These are phyloP conservation scores for Neurospora intermedia DNA, from an alignment of 495 filamentous ascomycete genomes.

Conservation along the genomic window DNA sequence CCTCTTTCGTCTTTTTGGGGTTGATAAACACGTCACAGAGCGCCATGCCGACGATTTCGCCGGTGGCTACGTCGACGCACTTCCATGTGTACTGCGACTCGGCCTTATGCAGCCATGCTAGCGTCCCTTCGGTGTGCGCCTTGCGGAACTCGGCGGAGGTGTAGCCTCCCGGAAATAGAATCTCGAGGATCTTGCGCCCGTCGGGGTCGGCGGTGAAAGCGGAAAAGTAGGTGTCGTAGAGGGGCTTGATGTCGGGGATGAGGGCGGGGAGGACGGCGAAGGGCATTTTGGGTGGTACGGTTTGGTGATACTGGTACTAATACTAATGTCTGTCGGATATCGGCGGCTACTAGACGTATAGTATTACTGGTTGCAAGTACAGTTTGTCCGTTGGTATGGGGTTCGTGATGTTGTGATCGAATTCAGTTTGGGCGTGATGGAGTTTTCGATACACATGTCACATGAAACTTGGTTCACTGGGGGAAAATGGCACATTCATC, in stretches of 20 bases:
- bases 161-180: slow-evolving; percentile 23
- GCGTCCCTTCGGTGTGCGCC: slow-evolving; percentile 23
- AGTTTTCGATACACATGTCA: not conserved
- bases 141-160: slow-evolving; percentile 21
- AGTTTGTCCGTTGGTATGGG: too few species aligned
- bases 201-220: slow-evolving; percentile 21
- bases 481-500: not conserved
- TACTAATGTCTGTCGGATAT: not conserved
- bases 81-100: slow-evolving; percentile 27
- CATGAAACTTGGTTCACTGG: not conserved
- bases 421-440: not conserved
- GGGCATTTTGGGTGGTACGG: slow-evolving; percentile 14
- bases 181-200: slow-evolving; percentile 18
- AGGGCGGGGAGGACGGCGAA: slow-evolving; percentile 28
- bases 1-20: slow-evolving; percentile 7
- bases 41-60: slow-evolving; percentile 27
- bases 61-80: slow-evolving; percentile 25
- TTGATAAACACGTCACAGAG: slow-evolving; percentile 21
- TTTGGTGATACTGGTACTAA: not conserved
- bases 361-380: too few species aligned
- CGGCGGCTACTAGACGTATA: too few species aligned
- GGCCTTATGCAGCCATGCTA: slow-evolving; percentile 23
- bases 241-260: slow-evolving; percentile 28
- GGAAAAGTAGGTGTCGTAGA: slow-evolving; percentile 32
- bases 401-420: not conserved